Conservation (phyloP, 139 green algal genomes). For the Ulvella scutata region DNA sequence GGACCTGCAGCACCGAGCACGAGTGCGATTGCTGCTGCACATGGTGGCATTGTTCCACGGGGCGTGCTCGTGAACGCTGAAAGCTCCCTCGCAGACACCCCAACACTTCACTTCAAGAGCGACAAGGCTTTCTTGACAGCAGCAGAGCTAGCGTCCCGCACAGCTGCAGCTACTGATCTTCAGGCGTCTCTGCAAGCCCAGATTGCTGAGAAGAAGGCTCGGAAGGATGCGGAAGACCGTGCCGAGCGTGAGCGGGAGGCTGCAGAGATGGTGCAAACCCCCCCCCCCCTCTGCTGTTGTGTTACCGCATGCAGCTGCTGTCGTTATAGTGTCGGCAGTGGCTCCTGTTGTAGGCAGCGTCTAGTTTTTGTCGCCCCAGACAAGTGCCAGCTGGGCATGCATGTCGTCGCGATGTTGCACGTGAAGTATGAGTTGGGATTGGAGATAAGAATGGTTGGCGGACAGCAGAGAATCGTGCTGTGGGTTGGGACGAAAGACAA, state of each 20-base stretch:
- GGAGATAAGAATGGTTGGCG: too few relatives aligned
- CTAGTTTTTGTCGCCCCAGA: too few relatives aligned
- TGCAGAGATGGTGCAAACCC: not conserved
- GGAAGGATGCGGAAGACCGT: not conserved
- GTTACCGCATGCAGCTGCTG: too few relatives aligned
- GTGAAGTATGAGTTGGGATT: too few relatives aligned
- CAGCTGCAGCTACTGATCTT: not conserved
- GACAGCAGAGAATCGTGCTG: too few relatives aligned
- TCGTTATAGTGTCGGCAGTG: too few relatives aligned
- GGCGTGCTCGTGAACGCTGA: not conserved
- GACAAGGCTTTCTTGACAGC: not conserved
- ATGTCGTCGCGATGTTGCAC: too few relatives aligned
- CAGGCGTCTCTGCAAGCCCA: not conserved
- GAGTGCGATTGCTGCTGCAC: not conserved
- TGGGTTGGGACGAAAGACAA: too few relatives aligned
- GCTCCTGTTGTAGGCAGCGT: too few relatives aligned
- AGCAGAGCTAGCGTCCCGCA: not conserved
- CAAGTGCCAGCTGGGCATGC: too few relatives aligned
- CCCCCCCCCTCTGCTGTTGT: too few relatives aligned
- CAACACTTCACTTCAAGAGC: not conserved
- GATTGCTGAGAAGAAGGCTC: not conserved
- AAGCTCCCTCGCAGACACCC: not conserved
- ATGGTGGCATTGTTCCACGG: not conserved
- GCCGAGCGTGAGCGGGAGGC: not conserved
- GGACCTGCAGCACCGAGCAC: too few relatives aligned